A percentile compares a stretch with the other conserved stretches of the same genome.
These are phyloP conservation scores for Penicillium digitatum DNA, from an alignment of 2,329 filamentous ascomycete species.

Conservation along the genomic window DNA sequence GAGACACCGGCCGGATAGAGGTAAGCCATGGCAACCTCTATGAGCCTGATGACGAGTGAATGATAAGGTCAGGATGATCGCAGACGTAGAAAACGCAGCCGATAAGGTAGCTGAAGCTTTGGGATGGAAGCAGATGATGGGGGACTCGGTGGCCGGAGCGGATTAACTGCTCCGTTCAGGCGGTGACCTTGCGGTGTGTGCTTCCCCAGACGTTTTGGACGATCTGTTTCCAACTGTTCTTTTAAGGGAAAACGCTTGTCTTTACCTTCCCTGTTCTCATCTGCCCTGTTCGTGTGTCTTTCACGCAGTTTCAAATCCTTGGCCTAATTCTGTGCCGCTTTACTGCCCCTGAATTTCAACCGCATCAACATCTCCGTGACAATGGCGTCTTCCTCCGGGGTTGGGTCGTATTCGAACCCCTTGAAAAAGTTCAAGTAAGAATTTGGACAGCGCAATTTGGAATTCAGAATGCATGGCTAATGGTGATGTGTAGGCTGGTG, in stretches of 20 bases:
- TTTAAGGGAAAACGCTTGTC: neutral
- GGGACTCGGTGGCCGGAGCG: slow-evolving; percentile 29
- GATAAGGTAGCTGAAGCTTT: slow-evolving; percentile 21
- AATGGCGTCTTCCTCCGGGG: slow-evolving; percentile 71
- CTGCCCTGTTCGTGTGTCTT: neutral
- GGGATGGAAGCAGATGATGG: slow-evolving; percentile 14
- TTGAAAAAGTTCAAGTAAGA: slow-evolving; percentile 99
- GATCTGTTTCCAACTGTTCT: slow-evolving; percentile 6
- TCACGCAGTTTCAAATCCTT: slow-evolving; percentile 1
- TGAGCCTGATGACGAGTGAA: slow-evolving; percentile 24
- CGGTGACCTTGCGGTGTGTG: slow-evolving; percentile 15
- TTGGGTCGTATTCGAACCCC: slow-evolving; percentile 94
- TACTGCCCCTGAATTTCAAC: slow-evolving; percentile 32
- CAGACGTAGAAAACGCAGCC: slow-evolving; percentile 12
- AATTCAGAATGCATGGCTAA: slow-evolving; percentile 23
- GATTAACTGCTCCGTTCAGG: slow-evolving; percentile 29
- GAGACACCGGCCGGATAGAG: slow-evolving; percentile 58
- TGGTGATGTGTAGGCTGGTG: slow-evolving; percentile 65
- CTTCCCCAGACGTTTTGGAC: slow-evolving; percentile 26
- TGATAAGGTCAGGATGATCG: slow-evolving; percentile 16
- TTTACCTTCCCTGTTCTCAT: slow-evolving; percentile 1
- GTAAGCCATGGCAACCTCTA: slow-evolving; percentile 64
- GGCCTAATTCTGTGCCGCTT: neutral
- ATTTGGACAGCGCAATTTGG: no score
- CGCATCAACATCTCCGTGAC: slow-evolving; percentile 36